These are phyloP conservation scores for Cyclostephanos tholiformis DNA, from an alignment of 108 stramenopile genomes.

Conservation along the genomic window DNA sequence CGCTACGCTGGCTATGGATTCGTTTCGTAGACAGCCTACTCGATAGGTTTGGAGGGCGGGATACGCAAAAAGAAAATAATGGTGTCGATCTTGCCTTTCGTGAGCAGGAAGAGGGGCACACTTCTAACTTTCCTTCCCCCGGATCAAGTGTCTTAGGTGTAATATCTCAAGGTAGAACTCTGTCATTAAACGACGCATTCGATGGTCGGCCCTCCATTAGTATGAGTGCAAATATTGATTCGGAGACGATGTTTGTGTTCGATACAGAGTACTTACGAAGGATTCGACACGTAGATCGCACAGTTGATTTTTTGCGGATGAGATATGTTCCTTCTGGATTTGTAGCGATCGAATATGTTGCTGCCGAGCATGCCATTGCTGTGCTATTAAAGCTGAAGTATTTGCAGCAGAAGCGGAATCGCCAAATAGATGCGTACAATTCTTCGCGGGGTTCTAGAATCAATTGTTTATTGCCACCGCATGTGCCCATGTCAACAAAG, in stretches of 20 bases:
- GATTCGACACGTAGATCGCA: slow-evolving; percentile 64
- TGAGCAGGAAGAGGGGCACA: slow-evolving; percentile 32
- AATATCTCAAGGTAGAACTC: slow-evolving; percentile 14
- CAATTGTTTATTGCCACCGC: slow-evolving; percentile 14
- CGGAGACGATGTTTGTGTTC: slow-evolving; percentile 45
- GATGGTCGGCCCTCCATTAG: neutral
- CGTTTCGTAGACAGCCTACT: slow-evolving; percentile 70
- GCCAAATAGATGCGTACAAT: slow-evolving; percentile 22
- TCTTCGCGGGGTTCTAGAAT: slow-evolving; percentile 11
- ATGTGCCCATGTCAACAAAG: slow-evolving; percentile 29
- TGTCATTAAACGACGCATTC: slow-evolving; percentile 17
- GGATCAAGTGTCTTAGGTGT: slow-evolving; percentile 9
- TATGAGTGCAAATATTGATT: slow-evolving; percentile 1
- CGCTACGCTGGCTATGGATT: slow-evolving; percentile 78
- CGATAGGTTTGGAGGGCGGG: slow-evolving; percentile 50
- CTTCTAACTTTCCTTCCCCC: slow-evolving; percentile 21
- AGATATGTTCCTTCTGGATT: slow-evolving; percentile 72
- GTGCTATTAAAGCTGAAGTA: slow-evolving; percentile 45
- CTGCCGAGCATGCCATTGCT: slow-evolving; percentile 47
- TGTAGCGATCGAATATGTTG: slow-evolving; percentile 29
- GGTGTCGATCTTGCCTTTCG: slow-evolving; percentile 9
- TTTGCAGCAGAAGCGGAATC: slow-evolving; percentile 48
- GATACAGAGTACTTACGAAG: slow-evolving; percentile 56
- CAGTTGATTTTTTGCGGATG: slow-evolving; percentile 81
- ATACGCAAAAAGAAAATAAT: slow-evolving; percentile 24